Base-by-base conservation (phyloP, 768 basidiomycete species). In the Macrocybe gigantea region DNA sequence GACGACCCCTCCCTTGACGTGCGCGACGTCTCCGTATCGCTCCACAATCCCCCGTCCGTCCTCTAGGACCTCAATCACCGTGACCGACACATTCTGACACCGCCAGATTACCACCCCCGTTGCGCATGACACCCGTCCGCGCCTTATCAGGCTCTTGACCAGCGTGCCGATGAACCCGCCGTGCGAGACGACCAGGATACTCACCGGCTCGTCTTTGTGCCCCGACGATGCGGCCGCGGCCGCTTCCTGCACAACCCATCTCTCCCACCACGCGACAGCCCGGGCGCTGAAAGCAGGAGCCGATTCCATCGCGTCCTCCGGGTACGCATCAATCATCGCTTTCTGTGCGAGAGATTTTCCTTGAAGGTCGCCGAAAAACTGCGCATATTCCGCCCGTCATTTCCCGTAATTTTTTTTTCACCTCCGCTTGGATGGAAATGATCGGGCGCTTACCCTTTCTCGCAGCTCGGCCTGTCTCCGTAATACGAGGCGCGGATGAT, bases 131-230 rank as follows among this genome's bases (percentile, higher is more conserved):
- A 75, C 53, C 53, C 67, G 60, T 33, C 71, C 59, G 38, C 68
- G 71, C 14, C 65, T 62, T n/a, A 76, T 53, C 56, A 88, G 57
- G 36, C 59, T 64, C 13, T 67, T 66, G 49, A 84, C 66, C 46
- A 89, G 68, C 30, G 69, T 66, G 13, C 65, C 63, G 49, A 89
- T 85, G 55, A 77, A 72, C 0, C 77, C 85, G 2, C 85, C 85
- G 48, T 91, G 88, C 37, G 80, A 77, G 49, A 79, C 76, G 9
- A 82, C 74, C 31, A 91, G 70, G 39, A 87, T 68, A 49, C 73
- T 63, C 45, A 62, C 59, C 33, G 72, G 61, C 13, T 55, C 53
- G 61, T 15, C 45, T 52, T 38, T 51, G 48, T 33, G 22, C 22
- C 22, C 22, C 22, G 22, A 22, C 22, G 22, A 22, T 4, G 22